Evolutionary conservation across 164 flowering plant genomes (phyloP).

Genomic region (Sedum album): DNA sequence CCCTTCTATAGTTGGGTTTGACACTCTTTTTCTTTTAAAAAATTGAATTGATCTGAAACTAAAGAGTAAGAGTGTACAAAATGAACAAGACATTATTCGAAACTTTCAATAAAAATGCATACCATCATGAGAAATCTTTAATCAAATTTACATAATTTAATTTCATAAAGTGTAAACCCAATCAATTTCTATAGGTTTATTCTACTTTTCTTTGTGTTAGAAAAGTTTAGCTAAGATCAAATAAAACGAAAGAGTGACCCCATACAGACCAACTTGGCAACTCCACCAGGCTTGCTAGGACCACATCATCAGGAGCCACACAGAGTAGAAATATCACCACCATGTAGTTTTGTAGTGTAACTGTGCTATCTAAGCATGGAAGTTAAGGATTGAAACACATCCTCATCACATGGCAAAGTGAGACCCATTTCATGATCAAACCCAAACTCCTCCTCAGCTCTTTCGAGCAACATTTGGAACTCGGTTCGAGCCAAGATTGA

Average conservation of each 20-base stretch:
- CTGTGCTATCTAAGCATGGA: background rate
- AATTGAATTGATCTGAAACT: no score
- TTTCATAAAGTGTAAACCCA: background rate
- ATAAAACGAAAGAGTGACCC: background rate
- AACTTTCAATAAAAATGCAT: background rate
- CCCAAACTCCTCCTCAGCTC: slow-evolving; percentile 2
- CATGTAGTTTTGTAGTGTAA: no score
- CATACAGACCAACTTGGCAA: background rate
- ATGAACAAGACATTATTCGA: background rate
- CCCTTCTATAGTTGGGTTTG: no score
- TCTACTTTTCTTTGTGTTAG: slow-evolving; percentile 1
- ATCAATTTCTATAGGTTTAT: background rate
- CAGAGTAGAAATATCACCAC: background rate
- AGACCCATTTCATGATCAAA: slow-evolving; percentile 7
- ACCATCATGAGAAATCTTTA: background rate
- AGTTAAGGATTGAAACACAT: background rate
- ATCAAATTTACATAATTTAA: background rate
- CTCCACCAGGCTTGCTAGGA: background rate
- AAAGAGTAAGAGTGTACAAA: no score
- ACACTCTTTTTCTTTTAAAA: no score
- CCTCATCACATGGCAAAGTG: slow-evolving; percentile 2
- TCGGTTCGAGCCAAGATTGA: background rate
- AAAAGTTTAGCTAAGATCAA: background rate
- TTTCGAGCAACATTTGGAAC: slow-evolving; percentile 1
- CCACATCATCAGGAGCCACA: slow-evolving; percentile 1